These are phyloP conservation scores for Chalciporus chontae DNA, from an alignment of 768 basidiomycete species.

Conservation along the genomic window DNA sequence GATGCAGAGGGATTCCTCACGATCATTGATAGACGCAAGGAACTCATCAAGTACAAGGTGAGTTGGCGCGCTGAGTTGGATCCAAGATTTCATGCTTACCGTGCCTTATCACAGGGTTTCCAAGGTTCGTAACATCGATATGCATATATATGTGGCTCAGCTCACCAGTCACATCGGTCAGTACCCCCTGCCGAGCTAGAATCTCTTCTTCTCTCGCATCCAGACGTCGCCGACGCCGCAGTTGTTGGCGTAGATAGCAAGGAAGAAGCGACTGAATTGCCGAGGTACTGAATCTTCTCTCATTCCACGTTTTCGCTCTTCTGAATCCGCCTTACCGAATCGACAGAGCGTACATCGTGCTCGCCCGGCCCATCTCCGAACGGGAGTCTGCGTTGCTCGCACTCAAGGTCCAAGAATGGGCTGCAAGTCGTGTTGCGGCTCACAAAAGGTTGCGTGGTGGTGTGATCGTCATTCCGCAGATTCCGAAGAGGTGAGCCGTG, in stretches of 20 bases:
- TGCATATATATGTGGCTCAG: background rate
- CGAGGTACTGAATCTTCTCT: constrained; percentile 41
- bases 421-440: constrained; percentile 59
- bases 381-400: constrained; percentile 34
- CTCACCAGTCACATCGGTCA: constrained; percentile 22
- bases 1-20: constrained; percentile 70
- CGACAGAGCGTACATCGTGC: constrained; percentile 57
- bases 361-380: constrained; percentile 18
- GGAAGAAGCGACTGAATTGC: constrained; percentile 76
- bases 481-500: constrained; percentile 28
- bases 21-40: constrained; percentile 73
- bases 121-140: constrained; percentile 51
- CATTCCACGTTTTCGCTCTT: background rate
- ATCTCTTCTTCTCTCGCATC: constrained; percentile 67
- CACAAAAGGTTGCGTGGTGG: constrained; percentile 82
- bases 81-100: background rate
- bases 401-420: constrained; percentile 60
- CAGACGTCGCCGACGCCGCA: constrained; percentile 72
- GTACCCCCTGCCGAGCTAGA: constrained; percentile 89
- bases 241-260: constrained; percentile 73
- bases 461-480: constrained; percentile 52
- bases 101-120: constrained; percentile 49
- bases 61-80: background rate
- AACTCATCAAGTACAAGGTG: constrained; percentile 74
- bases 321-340: background rate